These are phyloP conservation scores for Pezicula rhizophila DNA, from an alignment of 2,329 filamentous ascomycete species.

Conservation along the genomic window DNA sequence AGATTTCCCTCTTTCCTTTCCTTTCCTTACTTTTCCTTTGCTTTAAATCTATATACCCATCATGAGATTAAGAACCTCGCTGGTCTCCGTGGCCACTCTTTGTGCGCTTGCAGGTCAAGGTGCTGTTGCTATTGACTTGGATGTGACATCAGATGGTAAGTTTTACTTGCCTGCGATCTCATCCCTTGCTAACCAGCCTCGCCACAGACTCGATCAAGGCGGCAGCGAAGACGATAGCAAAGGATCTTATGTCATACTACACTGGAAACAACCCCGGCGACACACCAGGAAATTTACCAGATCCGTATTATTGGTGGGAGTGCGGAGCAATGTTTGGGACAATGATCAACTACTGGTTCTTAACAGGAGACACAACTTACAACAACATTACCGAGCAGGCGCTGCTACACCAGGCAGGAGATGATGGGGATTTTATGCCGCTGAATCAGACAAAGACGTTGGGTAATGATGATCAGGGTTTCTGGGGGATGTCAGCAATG, in stretches of 20 bases:
- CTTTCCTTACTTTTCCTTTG: background rate
- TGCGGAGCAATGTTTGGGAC: constrained; percentile 59
- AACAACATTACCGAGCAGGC: constrained; percentile 48
- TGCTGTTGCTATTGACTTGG: background rate
- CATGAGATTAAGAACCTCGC: background rate
- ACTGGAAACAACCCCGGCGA: constrained; percentile 42
- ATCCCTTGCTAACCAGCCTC: background rate
- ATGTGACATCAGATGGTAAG: constrained; percentile 1
- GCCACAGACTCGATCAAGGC: constrained; percentile 24
- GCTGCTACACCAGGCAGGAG: constrained; percentile 67
- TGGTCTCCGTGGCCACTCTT: background rate
- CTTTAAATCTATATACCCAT: background rate
- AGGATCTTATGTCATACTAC: constrained; percentile 47
- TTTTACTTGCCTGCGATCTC: background rate
- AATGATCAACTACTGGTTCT: constrained; percentile 1
- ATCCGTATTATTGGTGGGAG: constrained; percentile 49
- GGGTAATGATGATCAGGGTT: constrained; percentile 69
- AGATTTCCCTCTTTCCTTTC: background rate
- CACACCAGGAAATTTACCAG: constrained; percentile 42
- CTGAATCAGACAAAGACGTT: constrained; percentile 53
- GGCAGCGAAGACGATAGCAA: constrained; percentile 30
- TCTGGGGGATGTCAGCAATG: constrained; percentile 68
- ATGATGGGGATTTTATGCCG: constrained; percentile 71
- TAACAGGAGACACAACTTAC: constrained; percentile 33
- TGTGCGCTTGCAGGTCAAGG: constrained; percentile 3